A percentile compares a stretch with the other conserved stretches of the same genome.
Evolutionary conservation across 768 basidiomycete genomes (phyloP).

Genomic region (Lyophyllum semitale): DNA sequence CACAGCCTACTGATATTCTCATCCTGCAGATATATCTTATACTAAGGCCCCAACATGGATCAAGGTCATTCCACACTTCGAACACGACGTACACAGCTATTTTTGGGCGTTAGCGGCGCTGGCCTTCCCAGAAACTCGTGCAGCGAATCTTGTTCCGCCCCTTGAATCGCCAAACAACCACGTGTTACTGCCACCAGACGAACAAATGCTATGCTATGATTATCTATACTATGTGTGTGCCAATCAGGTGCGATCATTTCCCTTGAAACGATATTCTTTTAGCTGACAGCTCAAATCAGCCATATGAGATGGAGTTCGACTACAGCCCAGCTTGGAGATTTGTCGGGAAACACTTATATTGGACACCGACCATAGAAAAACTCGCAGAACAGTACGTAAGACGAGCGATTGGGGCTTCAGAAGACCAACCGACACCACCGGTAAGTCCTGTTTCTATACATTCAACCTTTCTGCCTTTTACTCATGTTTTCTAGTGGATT

Average conservation of each 20-base stretch:
- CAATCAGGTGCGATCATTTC: conserved; percentile 37
- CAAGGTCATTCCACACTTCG: conserved; percentile 45
- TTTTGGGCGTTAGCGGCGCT: conserved; percentile 51
- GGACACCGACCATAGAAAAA: conserved; percentile 40
- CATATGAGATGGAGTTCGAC: conserved; percentile 56
- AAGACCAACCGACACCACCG: conserved; percentile 43
- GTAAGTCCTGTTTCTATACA: conserved; percentile 30
- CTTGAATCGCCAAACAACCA: conserved; percentile 40
- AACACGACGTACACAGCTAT: conserved; percentile 44
- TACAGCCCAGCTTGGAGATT: conserved; percentile 61
- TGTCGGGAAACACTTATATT: conserved; percentile 54
- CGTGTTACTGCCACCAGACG: conserved; percentile 49
- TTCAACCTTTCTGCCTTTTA: not conserved
- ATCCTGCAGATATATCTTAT: conserved; percentile 49
- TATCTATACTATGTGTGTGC: conserved; percentile 53
- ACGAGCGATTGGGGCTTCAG: conserved; percentile 39
- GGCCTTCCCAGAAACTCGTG: conserved; percentile 45
- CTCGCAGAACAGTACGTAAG: conserved; percentile 49
- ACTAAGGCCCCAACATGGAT: conserved; percentile 50
- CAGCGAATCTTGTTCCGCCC: conserved; percentile 38
- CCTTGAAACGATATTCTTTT: not conserved
- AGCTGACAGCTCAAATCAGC: conserved; percentile 29
- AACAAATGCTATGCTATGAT: conserved; percentile 53
- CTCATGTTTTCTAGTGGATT: conserved; percentile 46
- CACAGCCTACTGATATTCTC: conserved; percentile 16